A percentile compares a stretch with the other conserved stretches of the same genome.
Evolutionary conservation across 1,284 basidiomycete genomes (phyloP).

Genomic region (Fomitopsis pinicola): DNA sequence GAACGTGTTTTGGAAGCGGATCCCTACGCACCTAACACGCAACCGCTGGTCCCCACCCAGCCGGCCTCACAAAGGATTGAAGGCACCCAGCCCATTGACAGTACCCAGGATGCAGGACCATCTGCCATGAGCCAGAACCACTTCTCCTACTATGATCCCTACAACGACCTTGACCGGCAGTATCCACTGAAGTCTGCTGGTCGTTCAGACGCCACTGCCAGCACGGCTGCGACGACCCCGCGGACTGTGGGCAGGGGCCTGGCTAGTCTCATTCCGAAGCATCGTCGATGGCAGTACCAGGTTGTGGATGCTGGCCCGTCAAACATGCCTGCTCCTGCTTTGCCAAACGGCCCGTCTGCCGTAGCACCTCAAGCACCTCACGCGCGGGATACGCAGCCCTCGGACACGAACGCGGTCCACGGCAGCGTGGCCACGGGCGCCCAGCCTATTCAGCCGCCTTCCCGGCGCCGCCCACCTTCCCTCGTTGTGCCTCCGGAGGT

Average conservation of each 20-base stretch:
- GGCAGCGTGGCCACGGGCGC: slow-evolving; percentile 5
- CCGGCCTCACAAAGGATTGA: neutral
- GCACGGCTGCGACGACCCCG: slow-evolving; percentile 4
- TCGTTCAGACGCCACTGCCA: slow-evolving; percentile 7
- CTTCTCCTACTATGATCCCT: neutral
- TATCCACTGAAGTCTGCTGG: neutral
- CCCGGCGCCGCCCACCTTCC: slow-evolving; percentile 7
- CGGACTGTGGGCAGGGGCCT: neutral
- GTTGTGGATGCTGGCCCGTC: neutral
- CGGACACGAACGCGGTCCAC: slow-evolving; percentile 13
- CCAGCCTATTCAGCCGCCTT: neutral
- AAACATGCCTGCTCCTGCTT: neutral
- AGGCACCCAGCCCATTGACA: neutral
- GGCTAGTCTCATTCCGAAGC: slow-evolving; percentile 1
- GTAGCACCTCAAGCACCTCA: neutral
- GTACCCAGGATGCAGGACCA: neutral
- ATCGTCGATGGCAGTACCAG: neutral
- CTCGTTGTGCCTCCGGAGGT: slow-evolving; percentile 2
- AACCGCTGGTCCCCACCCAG: slow-evolving; percentile 2
- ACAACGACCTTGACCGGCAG: neutral
- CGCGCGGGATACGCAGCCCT: slow-evolving; percentile 15
- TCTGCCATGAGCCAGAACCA: neutral
- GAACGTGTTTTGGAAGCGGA: slow-evolving; percentile 11
- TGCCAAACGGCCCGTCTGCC: neutral
- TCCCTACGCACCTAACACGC: slow-evolving; percentile 1